phyloP scores from a whole-genome alignment of 2,329 filamentous ascomycete genomes.

The Ophiostoma sp. region DNA sequence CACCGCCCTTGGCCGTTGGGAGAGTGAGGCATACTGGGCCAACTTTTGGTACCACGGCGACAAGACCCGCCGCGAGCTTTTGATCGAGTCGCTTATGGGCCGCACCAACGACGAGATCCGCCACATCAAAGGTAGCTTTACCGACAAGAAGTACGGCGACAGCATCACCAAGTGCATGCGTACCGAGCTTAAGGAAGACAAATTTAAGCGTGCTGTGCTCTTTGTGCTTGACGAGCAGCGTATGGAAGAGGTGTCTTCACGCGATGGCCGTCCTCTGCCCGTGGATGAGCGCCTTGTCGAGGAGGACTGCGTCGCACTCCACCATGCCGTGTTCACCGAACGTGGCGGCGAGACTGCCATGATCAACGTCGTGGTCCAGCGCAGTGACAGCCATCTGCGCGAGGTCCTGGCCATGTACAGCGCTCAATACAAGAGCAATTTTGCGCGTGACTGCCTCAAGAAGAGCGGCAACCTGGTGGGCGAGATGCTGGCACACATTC shows the following conservation, averaged over 20 bases:
- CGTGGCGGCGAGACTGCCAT: constrained; percentile 84
- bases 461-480: constrained; percentile 92
- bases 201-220: constrained; percentile 85
- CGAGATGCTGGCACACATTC: constrained; percentile 87
- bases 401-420: constrained; percentile 78
- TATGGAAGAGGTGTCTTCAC: constrained; percentile 70
- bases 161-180: constrained; percentile 80
- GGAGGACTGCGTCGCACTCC: constrained; percentile 67
- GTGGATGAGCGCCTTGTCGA: constrained; percentile 58
- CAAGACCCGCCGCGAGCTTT: constrained; percentile 74
- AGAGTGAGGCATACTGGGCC: constrained; percentile 94
- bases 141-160: constrained; percentile 85
- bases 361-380: constrained; percentile 73
- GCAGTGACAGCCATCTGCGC: constrained; percentile 75
- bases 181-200: constrained; percentile 88
- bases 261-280: constrained; percentile 52
- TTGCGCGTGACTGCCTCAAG: constrained; percentile 77
- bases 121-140: constrained; percentile 81
- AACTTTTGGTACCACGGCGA: constrained; percentile 96
- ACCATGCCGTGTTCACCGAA: constrained; percentile 61
- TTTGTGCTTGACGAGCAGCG: constrained; percentile 74
- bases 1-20: constrained; percentile 82
- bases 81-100: constrained; percentile 92
- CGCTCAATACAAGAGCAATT: constrained; percentile 66
- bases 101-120: constrained; percentile 81